Base-by-base conservation (phyloP, 1,284 basidiomycete species). In the Apiotrichum gamsii region DNA sequence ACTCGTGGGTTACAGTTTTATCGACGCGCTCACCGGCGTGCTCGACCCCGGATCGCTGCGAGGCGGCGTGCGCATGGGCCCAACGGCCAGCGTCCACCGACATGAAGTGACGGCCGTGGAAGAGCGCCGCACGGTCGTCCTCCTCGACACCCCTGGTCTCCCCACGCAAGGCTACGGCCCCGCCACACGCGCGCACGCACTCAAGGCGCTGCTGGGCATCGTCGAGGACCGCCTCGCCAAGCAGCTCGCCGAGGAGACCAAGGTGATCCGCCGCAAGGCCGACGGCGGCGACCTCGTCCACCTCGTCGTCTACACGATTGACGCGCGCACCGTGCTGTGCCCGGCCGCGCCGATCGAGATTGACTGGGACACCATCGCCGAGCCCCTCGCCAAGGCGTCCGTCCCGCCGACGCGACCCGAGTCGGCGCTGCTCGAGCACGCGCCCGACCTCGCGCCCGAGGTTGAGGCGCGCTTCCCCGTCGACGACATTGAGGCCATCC, bases 71-170 rank as follows among this genome's bases (percentile, higher is more conserved):
- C 43, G 52, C 19, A 30, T 30, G 10, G 46, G 36, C 1, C 46
- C 49, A 2, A 54, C 52, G 8, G 48, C 49, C 4, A 38, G 42
- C 14, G 46, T 51, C 10, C 28, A 43, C n/a, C 45, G 52, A 19
- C 45, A 51, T 40, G 49, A 51, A 14, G 32, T 49, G 0, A 25
- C 30, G 9, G 33, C 37, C 9, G 29, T 43, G 9, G 30, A 35
- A 23, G 49, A 48, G 43, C 45, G 49, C 18, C 45, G 52, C 32
- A 23, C 36, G 16, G 23, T 54, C 11, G 33, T 45, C 8, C 15
- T 54, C 19, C 59, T 70, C 51, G 68, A 70, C 50, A 69, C 68
- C 11, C 68, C 68, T 2, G 68, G 68, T 15, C 54, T 70, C 5
- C 57, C 56, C 3, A 10, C 34, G 13, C 14, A 23, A 1, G 32